Percentiles rank a stretch among this genome's conserved stretches.
These are phyloP conservation scores for Collybia nuda DNA, from an alignment of 768 basidiomycete genomes.

Conservation along the genomic window DNA sequence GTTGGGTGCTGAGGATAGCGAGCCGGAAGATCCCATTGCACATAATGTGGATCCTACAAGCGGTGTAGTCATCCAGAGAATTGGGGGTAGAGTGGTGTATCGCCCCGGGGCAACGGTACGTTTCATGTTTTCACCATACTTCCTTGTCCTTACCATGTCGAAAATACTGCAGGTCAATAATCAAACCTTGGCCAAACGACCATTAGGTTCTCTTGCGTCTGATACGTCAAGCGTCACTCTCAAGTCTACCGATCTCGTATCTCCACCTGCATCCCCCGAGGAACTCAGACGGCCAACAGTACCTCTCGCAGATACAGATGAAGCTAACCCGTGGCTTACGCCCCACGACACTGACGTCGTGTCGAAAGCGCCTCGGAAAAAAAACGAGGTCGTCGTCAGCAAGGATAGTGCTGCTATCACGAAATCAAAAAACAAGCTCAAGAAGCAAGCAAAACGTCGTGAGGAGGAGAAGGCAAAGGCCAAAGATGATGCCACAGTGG, in stretches of 20 bases:
- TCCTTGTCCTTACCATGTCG: neutral
- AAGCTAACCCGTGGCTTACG: constrained; percentile 82
- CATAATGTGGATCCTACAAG: constrained; percentile 23
- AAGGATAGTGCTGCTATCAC: constrained; percentile 60
- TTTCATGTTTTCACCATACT: constrained; percentile 1
- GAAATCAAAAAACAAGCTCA: constrained; percentile 75
- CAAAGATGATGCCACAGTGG: constrained; percentile 75
- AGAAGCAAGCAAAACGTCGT: constrained; percentile 59
- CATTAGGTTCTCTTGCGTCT: constrained; percentile 32
- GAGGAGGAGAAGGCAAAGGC: constrained; percentile 58
- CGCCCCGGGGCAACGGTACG: constrained; percentile 49
- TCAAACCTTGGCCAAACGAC: constrained; percentile 11
- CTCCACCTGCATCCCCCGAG: constrained; percentile 37
- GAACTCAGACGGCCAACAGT: constrained; percentile 9
- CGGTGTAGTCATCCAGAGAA: constrained; percentile 50
- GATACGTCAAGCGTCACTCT: constrained; percentile 72
- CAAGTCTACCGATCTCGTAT: constrained; percentile 52
- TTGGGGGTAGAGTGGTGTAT: constrained; percentile 66
- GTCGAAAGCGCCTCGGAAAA: constrained; percentile 57
- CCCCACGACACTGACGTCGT: constrained; percentile 25
- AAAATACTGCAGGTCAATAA: constrained; percentile 15
- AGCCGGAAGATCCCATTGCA: constrained; percentile 24
- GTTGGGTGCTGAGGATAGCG: constrained; percentile 24
- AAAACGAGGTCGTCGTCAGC: constrained; percentile 69
- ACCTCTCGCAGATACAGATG: constrained; percentile 14